Evolutionary conservation across 2,329 filamentous ascomycete species (phyloP).

Genomic region (Penicillium frequentans): DNA sequence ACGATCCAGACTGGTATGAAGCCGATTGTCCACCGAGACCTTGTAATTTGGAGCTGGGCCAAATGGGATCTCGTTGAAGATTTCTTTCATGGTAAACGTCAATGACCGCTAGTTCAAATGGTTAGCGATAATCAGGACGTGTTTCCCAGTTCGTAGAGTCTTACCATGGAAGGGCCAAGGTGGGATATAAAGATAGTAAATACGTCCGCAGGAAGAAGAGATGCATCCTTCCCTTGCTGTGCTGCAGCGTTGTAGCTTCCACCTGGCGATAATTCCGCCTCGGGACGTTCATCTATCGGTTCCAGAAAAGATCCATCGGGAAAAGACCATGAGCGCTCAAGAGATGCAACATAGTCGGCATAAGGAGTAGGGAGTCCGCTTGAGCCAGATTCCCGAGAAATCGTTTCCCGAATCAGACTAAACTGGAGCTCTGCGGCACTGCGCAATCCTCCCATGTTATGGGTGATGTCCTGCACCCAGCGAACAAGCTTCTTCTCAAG

Average conservation of each 20-base stretch:
- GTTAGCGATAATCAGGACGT: slow-evolving; percentile 5
- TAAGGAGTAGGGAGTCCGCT: slow-evolving; percentile 15
- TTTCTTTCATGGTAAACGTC: slow-evolving; percentile 85
- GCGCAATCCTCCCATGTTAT: slow-evolving; percentile 84
- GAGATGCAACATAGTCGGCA: slow-evolving; percentile 16
- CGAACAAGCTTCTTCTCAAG: slow-evolving; percentile 78
- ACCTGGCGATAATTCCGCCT: slow-evolving; percentile 47
- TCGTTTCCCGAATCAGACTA: slow-evolving; percentile 69
- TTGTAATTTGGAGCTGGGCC: slow-evolving; percentile 64
- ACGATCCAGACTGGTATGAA: slow-evolving; percentile 75
- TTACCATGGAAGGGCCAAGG: slow-evolving; percentile 82
- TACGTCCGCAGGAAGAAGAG: slow-evolving; percentile 68
- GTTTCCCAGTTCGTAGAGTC: neutral
- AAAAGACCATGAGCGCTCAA: slow-evolving; percentile 34
- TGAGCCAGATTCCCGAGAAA: slow-evolving; percentile 19
- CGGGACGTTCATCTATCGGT: slow-evolving; percentile 63
- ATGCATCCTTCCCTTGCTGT: slow-evolving; percentile 10
- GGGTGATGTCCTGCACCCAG: slow-evolving; percentile 79
- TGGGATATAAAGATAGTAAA: slow-evolving; percentile 88
- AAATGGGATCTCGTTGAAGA: slow-evolving; percentile 85
- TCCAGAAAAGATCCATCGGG: slow-evolving; percentile 53
- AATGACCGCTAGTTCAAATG: slow-evolving; percentile 66
- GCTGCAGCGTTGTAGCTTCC: slow-evolving; percentile 5
- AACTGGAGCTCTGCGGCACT: slow-evolving; percentile 91
- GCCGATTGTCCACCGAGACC: slow-evolving; percentile 75